Evolutionary conservation across 1,139 yeast genomes (phyloP).

Genomic region (Sugiyamaella japonica): DNA sequence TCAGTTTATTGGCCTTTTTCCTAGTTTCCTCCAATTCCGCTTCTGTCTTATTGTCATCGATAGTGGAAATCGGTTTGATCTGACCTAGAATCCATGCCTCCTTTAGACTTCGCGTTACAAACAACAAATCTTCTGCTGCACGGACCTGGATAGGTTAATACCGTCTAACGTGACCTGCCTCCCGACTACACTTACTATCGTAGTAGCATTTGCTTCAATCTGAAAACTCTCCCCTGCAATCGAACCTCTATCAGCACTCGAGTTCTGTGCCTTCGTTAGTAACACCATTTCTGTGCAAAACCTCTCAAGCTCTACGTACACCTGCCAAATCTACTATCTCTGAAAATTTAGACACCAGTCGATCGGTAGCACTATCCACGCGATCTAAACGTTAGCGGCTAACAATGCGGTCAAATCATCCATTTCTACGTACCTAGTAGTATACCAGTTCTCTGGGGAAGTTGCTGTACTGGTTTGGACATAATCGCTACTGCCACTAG

Average conservation of each 20-base stretch:
- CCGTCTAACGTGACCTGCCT: not conserved
- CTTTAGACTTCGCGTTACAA: constrained; percentile 43
- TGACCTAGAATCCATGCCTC: constrained; percentile 48
- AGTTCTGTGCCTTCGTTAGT: constrained; percentile 29
- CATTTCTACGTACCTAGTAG: constrained; percentile 1
- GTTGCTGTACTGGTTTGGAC: constrained; percentile 21
- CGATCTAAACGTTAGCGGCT: constrained; percentile 27
- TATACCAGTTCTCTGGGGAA: constrained; percentile 15
- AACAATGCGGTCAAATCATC: not conserved
- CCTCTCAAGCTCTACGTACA: constrained; percentile 25
- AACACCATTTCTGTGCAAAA: not conserved
- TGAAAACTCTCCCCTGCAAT: constrained; percentile 40
- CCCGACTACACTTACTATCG: constrained; percentile 28
- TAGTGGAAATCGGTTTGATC: constrained; percentile 33
- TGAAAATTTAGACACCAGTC: constrained; percentile 33
- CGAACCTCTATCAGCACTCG: constrained; percentile 37
- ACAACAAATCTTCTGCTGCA: constrained; percentile 44
- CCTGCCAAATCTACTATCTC: constrained; percentile 35
- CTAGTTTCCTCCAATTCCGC: constrained; percentile 20
- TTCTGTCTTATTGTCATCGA: constrained; percentile 23
- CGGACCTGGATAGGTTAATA: constrained; percentile 30
- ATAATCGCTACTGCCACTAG: constrained; percentile 4
- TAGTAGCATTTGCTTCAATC: constrained; percentile 39
- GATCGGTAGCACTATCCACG: constrained; percentile 40
- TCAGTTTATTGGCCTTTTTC: constrained; percentile 27